These are phyloP conservation scores for Daldinia concentrica DNA, from an alignment of 495 filamentous ascomycete genomes.

Conservation along the genomic window DNA sequence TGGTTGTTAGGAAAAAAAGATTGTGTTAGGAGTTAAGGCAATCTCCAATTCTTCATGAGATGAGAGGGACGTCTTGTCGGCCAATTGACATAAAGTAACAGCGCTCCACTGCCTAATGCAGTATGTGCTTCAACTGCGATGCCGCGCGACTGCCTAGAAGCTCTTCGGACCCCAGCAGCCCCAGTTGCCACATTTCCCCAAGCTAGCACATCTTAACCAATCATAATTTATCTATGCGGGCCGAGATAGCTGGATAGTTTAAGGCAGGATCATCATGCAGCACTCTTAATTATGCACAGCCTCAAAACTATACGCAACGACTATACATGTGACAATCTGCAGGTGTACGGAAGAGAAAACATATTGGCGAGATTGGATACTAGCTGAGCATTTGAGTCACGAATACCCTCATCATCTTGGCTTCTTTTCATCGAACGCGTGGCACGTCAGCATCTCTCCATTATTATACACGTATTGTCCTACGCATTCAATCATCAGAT, in stretches of 20 bases:
- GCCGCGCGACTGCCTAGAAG: conserved; percentile 21
- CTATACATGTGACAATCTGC: conserved; percentile 19
- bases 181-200: conserved; percentile 9
- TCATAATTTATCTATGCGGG: conserved; percentile 1
- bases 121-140: conserved; percentile 10
- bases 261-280: conserved; percentile 21
- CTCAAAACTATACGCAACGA: conserved; percentile 39
- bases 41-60: conserved; percentile 14
- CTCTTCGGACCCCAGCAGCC: background rate
- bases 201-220: background rate
- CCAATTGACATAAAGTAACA: conserved; percentile 7
- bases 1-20: background rate
- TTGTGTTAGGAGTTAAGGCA: conserved; percentile 20
- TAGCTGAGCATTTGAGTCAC: conserved; percentile 23
- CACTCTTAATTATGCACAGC: conserved; percentile 38
- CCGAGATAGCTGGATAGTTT: background rate
- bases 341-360: conserved; percentile 5
- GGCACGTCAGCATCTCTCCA: conserved; percentile 22
- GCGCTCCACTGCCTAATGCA: conserved; percentile 11
- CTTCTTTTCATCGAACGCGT: conserved; percentile 28
- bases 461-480: conserved; percentile 7
- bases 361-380: conserved; percentile 20
- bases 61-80: background rate
- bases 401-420: conserved; percentile 19
- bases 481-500: conserved; percentile 29